Evolutionary conservation across 2,329 filamentous ascomycete species (phyloP), one percentile per base, ranked within the genome.

Genomic region (Exophiala alcalophila): DNA sequence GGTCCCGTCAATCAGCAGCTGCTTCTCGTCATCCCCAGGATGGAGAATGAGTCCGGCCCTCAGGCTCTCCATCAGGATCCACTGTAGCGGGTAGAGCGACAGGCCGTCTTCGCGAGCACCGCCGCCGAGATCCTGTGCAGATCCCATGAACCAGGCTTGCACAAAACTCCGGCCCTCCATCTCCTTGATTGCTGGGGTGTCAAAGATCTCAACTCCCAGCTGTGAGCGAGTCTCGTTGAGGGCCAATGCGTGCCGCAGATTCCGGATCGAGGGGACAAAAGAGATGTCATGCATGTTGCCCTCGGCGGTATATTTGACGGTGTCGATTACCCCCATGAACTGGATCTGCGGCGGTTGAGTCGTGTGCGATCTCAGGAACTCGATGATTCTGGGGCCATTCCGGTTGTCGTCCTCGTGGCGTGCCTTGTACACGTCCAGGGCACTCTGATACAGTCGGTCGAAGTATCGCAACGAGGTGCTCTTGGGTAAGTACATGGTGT

Each of bases 71-170:
- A 64, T 46, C 20, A 68, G 44, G 55, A 69, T 67, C 66, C 66
- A 70, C 46, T 70, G 66, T 1, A 69, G 45, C 3, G 67, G 65
- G 47, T 68, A 70, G 3, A 70, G 52, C 4, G 63, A 61, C 4
- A 68, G 50, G 2, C 66, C 65, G 37, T 66, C 65, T 3, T 64
- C 56, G 18, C 49, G 52, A 3, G 61, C 50, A 1, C 61, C 59
- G 2, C 66, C 66, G 3, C 64, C 63, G 18, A 70, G 57, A 33
- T 70, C 66, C 5, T 50, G 53, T 37, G 68, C 61, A 2, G 55
- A 59, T 3, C 66, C 66, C 2, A 65, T 59, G 45, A 69, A 70
- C 64, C 63, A 66, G 2, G 66, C 65, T 45, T 69, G 61, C 5
- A 67, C 39, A 5, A 64, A 55, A 8, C 57, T 64, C 28, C 26